phyloP scores from a whole-genome alignment of 768 basidiomycete genomes.

The Brasilioporus rufonigricans region DNA sequence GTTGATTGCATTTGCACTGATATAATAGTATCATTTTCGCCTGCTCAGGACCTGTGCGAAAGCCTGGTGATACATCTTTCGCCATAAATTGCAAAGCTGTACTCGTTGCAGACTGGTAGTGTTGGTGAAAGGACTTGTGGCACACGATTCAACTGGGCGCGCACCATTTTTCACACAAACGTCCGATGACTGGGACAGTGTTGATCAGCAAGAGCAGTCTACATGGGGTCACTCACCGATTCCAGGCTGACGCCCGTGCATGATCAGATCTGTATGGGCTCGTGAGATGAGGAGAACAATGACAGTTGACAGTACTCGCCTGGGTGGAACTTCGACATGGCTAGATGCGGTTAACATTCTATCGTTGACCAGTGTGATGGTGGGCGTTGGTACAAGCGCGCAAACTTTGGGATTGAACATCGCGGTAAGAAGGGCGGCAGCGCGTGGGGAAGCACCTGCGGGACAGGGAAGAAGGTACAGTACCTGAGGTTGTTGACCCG shows the following conservation, averaged over 20 bases:
- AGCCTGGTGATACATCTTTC: conserved; percentile 97
- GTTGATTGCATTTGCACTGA: conserved; percentile 2
- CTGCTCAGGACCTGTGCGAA: not conserved
- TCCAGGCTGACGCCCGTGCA: conserved; percentile 97
- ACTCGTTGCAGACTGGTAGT: conserved; percentile 94
- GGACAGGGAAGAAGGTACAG: too few relatives aligned
- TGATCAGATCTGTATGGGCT: conserved; percentile 75
- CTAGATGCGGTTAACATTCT: conserved; percentile 16
- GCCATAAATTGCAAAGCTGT: conserved; percentile 98
- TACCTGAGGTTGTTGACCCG: too few relatives aligned
- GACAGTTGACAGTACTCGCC: conserved; percentile 39
- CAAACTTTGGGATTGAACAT: too few relatives aligned
- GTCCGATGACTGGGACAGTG: conserved; percentile 86
- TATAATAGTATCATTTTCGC: not conserved
- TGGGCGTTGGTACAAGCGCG: too few relatives aligned
- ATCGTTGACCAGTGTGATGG: too few relatives aligned
- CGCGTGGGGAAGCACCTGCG: too few relatives aligned
- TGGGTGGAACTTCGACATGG: conserved; percentile 90
- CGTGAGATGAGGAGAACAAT: not conserved
- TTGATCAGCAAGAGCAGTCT: conserved; percentile 6
- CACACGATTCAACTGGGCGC: conserved; percentile 25
- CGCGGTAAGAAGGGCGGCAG: too few relatives aligned
- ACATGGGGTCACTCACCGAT: conserved; percentile 61
- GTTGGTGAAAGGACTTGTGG: not conserved
- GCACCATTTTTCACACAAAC: conserved; percentile 98